Base-by-base conservation (phyloP, 495 filamentous ascomycete genomes). In the Annulohypoxylon moriforme region DNA sequence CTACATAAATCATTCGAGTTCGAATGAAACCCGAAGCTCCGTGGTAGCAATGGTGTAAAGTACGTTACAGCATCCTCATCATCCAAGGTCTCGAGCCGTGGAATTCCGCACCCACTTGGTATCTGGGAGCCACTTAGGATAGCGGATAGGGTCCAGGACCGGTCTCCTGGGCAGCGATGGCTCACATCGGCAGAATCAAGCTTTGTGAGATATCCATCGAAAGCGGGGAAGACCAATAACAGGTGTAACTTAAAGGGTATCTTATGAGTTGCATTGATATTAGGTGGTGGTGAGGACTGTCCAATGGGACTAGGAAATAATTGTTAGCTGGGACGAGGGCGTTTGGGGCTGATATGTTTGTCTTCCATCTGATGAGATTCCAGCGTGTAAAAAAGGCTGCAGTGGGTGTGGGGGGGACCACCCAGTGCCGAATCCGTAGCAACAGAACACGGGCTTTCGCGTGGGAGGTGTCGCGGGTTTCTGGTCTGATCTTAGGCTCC, bases 141-240 rank as follows among this genome's bases (percentile, higher is more conserved):
- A 31, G 46, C 60, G 55, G 58, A 68, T 66, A 13, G 60, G 60
- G 56, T 61, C 20, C 27, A 60, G 63, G 56, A 52, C 70, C 70
- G 27, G 36, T 60, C 24, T 73, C 66, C 50, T 69, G 71, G 71
- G 57, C 66, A 63, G 36, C 58, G 65, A 64, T 69, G 66, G 71
- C 66, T 69, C 61, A 69, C 67, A 69, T 73, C 71, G 66, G 66
- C 71, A 69, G 34, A 29, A 73, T 69, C 71, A 73, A 73, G 71
- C 71, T 73, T 73, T 73, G 20, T 13, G 58, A 58, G 61, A 49
- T 25, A 66, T 73, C 61, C 71, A 73, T 53, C 56, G 18, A 73
- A 73, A 73, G 71, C 71, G 71, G 71, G 71, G 71, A 67, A 73
- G 24, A 6, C 47, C 24, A 49, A 61, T 24, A 53, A 63, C 49